Percentiles rank a stretch among this genome's conserved stretches.
Conservation (phyloP, 1,284 basidiomycete species). For the Kalmanozyma brasiliensis region DNA sequence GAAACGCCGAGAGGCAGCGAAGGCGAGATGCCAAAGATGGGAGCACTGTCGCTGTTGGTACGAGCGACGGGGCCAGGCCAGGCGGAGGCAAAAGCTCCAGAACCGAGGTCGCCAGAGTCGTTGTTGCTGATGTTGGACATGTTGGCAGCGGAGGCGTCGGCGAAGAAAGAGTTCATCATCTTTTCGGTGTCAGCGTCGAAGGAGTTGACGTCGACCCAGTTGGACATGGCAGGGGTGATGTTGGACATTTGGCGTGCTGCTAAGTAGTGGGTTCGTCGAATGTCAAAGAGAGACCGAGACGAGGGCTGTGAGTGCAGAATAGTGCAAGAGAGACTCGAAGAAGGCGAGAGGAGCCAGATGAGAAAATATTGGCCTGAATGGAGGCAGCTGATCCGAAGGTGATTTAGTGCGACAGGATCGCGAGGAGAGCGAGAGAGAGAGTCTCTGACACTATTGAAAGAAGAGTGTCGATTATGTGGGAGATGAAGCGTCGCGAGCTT, state of each 20-base stretch:
- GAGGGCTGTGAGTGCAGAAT: conserved; percentile 40
- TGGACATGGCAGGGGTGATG: conserved; percentile 12
- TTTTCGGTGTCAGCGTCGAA: conserved; percentile 34
- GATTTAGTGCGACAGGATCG: neutral
- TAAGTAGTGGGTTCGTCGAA: too few relatives aligned
- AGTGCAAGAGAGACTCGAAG: conserved; percentile 19
- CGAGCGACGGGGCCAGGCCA: conserved; percentile 12
- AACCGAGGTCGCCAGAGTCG: neutral
- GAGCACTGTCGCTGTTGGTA: conserved; percentile 13
- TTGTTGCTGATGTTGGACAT: neutral
- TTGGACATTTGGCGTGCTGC: conserved; percentile 15
- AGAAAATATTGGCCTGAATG: conserved; percentile 19
- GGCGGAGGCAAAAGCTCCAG: neutral
- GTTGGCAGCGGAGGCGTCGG: neutral
- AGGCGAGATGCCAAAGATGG: conserved; percentile 24
- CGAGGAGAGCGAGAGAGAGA: neutral
- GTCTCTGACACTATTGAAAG: neutral
- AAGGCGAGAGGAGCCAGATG: conserved; percentile 6
- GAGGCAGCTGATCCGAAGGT: conserved; percentile 11
- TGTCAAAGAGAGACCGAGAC: neutral
- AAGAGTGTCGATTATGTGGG: too few relatives aligned
- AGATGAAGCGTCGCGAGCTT: neutral
- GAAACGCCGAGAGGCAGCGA: conserved; percentile 16
- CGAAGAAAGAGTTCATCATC: conserved; percentile 31
- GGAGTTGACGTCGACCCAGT: conserved; percentile 22